Base-by-base conservation (phyloP, 305 asterid species). In the Lippia alba region DNA sequence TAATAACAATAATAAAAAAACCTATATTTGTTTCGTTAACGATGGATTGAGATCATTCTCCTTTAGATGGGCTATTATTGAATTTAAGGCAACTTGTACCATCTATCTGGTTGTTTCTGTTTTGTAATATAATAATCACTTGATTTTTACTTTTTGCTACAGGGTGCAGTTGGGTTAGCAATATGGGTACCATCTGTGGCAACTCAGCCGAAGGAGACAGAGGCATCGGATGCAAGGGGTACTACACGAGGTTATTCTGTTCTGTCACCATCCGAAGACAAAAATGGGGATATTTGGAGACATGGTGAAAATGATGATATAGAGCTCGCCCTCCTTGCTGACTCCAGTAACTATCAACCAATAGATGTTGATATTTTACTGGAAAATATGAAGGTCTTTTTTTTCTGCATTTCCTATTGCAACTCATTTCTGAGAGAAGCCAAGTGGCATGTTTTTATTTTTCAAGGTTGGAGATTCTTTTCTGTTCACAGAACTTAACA, bases 131-230 rank as follows among this genome's bases (percentile, higher is more conserved):
- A 39, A 24, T 71, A 39, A 24, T 71, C 61, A 17, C 63, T 32
- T 71, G 57, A 46, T 48, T 19, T 64, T 63, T 49, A 57, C 62
- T 20, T 19, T 39, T 79, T 67, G 70, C 71, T 71, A 74, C 85
- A 94, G 99, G 97, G 99, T 62, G 99, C 99, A 5, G 99, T 94
- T 83, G 99, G 99, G 77, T 85, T 94, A 79, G 97, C 99, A 44
- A 91, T 94, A 79, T 94, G 99, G 97, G 99, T 91, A 80, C 99
- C 98, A 44, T 94, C 99, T 67, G 95, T 94, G 76, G 83, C 97
- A 60, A 76, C 84, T 80, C 94, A 86, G 77, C 77, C 94, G 18
- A 90, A 90, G 74, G 98, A 90, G 82, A 44, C 69, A 4, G 96
- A 82, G 49, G 81, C 39, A 62, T 77, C 84, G 10, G 89, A 80